phyloP scores from a whole-genome alignment of 352 stramenopile genomes.

The Globisporangium acanthophoron region DNA sequence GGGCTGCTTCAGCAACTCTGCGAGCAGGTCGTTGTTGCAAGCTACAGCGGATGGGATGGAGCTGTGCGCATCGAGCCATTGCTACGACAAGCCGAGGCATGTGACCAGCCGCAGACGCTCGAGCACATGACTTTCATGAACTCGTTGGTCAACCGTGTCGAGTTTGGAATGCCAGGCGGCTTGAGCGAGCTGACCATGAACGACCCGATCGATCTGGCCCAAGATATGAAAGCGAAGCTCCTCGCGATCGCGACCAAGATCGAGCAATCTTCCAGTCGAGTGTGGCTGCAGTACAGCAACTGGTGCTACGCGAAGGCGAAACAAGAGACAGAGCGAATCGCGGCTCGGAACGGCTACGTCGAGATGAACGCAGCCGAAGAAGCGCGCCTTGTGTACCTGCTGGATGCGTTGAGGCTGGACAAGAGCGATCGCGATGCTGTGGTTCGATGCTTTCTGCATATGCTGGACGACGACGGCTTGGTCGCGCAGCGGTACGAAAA shows the following conservation, averaged over 20 bases:
- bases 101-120: conserved; percentile 13
- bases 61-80: conserved; percentile 9
- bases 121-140: conserved; percentile 13
- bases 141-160: not conserved
- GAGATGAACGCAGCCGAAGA: conserved; percentile 43
- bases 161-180: not conserved
- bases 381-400: conserved; percentile 22
- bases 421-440: conserved; percentile 27
- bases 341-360: conserved; percentile 42
- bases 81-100: conserved; percentile 24
- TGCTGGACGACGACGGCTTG: conserved; percentile 47
- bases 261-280: conserved; percentile 28
- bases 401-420: conserved; percentile 35
- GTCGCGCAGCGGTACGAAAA: conserved; percentile 26
- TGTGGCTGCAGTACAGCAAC: conserved; percentile 61
- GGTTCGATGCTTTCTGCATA: conserved; percentile 35
- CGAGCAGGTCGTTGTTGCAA: conserved; percentile 3
- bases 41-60: not conserved
- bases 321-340: conserved; percentile 32
- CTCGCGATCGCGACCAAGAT: conserved; percentile 28
- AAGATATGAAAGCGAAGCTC: conserved; percentile 12
- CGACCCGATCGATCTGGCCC: conserved; percentile 8
- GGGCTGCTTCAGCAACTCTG: conserved; percentile 24
- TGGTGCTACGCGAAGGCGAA: conserved; percentile 66
- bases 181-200: not conserved